Evolutionary conservation across 2,329 filamentous ascomycete genomes (phyloP).

Genomic region (Exophiala calicioides): DNA sequence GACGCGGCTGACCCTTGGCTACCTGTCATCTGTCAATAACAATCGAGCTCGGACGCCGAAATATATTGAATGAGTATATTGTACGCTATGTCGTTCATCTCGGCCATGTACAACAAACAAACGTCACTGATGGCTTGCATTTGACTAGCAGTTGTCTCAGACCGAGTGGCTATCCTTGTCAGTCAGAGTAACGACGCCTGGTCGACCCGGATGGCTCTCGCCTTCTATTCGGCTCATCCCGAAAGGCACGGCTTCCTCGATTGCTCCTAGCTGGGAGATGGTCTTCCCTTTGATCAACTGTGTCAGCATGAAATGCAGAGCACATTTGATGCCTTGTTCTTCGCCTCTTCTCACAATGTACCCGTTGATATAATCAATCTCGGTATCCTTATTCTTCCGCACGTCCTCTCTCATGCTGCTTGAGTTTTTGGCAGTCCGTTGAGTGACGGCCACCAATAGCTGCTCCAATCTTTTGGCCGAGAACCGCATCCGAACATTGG

Average conservation of each 20-base stretch:
- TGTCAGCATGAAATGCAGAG: constrained; percentile 71
- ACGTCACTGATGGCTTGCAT: constrained; percentile 11
- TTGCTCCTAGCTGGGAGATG: constrained; percentile 6
- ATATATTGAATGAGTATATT: background rate
- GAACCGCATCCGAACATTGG: constrained; percentile 62
- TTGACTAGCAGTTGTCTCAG: constrained; percentile 16
- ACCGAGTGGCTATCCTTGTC: too few species aligned
- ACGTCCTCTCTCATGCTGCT: constrained; percentile 71
- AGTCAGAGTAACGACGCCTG: constrained; percentile 15
- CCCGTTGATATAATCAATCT: constrained; percentile 84
- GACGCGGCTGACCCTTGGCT: constrained; percentile 1
- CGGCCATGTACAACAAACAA: constrained; percentile 4
- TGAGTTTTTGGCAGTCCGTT: constrained; percentile 57
- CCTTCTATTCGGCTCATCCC: constrained; percentile 14
- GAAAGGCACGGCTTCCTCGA: constrained; percentile 13
- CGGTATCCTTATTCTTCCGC: constrained; percentile 62
- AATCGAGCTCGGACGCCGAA: background rate
- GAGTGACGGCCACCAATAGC: constrained; percentile 57
- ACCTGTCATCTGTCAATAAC: constrained; percentile 11
- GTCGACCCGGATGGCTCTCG: constrained; percentile 10
- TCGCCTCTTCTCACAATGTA: constrained; percentile 77
- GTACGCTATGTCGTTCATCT: background rate
- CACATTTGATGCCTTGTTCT: constrained; percentile 70
- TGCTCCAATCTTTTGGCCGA: constrained; percentile 62
- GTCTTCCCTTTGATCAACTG: constrained; percentile 72